Conservation (phyloP, 2,329 filamentous ascomycete genomes). For the Gnomoniopsis smithogilvyi region DNA sequence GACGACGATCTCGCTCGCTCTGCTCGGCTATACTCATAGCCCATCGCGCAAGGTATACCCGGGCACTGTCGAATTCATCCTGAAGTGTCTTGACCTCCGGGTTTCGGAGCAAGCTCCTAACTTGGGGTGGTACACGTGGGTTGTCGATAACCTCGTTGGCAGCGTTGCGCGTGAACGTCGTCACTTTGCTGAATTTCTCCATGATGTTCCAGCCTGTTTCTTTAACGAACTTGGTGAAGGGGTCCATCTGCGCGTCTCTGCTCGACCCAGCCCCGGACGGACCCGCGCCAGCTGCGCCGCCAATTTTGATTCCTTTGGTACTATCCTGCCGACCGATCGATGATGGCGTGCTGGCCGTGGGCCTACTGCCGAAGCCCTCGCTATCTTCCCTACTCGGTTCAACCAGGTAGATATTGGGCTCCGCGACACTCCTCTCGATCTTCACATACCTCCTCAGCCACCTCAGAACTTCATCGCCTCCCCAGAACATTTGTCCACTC, state of each 20-base stretch:
- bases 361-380: conserved; percentile 69
- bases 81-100: conserved; percentile 93
- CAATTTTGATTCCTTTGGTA: conserved; percentile 26
- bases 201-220: conserved; percentile 95
- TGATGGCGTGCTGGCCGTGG: conserved; percentile 42
- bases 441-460: conserved; percentile 85
- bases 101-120: conserved; percentile 79
- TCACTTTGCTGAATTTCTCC: conserved; percentile 96
- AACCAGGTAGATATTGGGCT: conserved; percentile 87
- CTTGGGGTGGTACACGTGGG: conserved; percentile 83
- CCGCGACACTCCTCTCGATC: conserved; percentile 79
- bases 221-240: conserved; percentile 88
- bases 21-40: conserved; percentile 99
- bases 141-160: conserved; percentile 92
- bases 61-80: conserved; percentile 95
- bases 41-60: conserved; percentile 92
- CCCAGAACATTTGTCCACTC: conserved; percentile 90
- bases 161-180: conserved; percentile 88
- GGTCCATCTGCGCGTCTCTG: conserved; percentile 79
- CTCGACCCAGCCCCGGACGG: conserved; percentile 33
- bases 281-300: conserved; percentile 31
- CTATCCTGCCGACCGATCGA: conserved; percentile 40
- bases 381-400: conserved; percentile 85
- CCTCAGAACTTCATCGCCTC: conserved; percentile 87
- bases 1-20: conserved; percentile 80